Conservation (phyloP, 2,329 filamentous ascomycete species). For the Aureobasidium vineae region DNA sequence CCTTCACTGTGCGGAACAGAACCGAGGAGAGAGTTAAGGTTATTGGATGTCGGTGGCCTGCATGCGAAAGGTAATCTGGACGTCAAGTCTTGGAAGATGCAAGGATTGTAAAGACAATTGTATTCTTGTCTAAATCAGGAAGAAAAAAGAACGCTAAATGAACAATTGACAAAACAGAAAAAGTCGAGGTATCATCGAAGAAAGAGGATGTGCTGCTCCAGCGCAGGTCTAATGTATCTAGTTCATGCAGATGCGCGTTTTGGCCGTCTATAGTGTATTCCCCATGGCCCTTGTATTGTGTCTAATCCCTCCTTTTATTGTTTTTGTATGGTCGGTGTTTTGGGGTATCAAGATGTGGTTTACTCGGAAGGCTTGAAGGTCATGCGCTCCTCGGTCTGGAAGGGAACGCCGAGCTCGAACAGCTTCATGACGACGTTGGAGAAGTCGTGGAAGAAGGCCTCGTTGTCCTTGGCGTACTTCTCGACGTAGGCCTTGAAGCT, state of each 20-base stretch:
- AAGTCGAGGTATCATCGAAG: conserved; percentile 14
- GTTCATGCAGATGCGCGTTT: conserved; percentile 3
- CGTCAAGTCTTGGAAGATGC: neutral
- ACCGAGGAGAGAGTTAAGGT: conserved; percentile 12
- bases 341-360: neutral
- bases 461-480: conserved; percentile 87
- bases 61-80: neutral
- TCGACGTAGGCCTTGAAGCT: conserved; percentile 76
- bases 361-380: conserved; percentile 47
- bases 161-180: conserved; percentile 1
- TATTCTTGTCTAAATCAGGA: neutral
- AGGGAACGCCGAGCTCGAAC: conserved; percentile 93
- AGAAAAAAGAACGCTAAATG: neutral
- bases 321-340: neutral
- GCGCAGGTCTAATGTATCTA: conserved; percentile 1
- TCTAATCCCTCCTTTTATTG: conserved; percentile 11
- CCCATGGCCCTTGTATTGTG: conserved; percentile 2
- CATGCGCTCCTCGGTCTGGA: conserved; percentile 55
- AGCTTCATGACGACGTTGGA: conserved; percentile 73
- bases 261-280: conserved; percentile 1
- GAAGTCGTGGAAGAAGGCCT: conserved; percentile 93
- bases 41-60: neutral
- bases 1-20: neutral
- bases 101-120: neutral
- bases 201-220: conserved; percentile 1